A percentile compares a stretch with the other conserved stretches of the same genome.
Conservation (phyloP, 2,329 filamentous ascomycete genomes). For the Ceratocystis papillata region DNA sequence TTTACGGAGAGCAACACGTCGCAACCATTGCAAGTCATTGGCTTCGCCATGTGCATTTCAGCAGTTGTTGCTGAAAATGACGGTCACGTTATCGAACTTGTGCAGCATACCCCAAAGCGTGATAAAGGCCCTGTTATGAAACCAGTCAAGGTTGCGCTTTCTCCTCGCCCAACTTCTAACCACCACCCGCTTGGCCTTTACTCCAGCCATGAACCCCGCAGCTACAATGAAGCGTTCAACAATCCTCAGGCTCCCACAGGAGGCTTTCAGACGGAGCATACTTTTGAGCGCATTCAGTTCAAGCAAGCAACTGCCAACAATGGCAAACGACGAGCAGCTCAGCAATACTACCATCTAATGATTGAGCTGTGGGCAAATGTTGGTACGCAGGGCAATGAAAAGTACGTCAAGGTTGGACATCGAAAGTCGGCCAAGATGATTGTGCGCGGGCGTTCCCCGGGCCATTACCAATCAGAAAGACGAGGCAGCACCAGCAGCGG, state of each 20-base stretch:
- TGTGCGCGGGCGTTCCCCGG: conserved; percentile 72
- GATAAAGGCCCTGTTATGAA: conserved; percentile 75
- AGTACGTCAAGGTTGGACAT: conserved; percentile 60
- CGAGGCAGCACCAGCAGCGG: conserved; percentile 60
- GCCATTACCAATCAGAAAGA: conserved; percentile 64
- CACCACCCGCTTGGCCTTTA: conserved; percentile 41
- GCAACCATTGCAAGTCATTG: conserved; percentile 54
- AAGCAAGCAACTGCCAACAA: conserved; percentile 92
- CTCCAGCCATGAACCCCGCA: conserved; percentile 30
- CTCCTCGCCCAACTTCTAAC: conserved; percentile 51
- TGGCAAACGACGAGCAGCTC: conserved; percentile 75
- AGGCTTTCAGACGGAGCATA: conserved; percentile 42
- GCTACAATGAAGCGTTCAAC: conserved; percentile 26
- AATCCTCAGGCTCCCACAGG: conserved; percentile 30
- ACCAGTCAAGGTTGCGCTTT: conserved; percentile 57
- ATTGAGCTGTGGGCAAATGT: conserved; percentile 71
- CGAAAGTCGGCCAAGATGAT: conserved; percentile 71
- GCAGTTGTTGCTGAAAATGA: conserved; percentile 68
- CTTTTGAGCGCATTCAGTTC: conserved; percentile 86
- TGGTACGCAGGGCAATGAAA: conserved; percentile 38
- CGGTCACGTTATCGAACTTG: conserved; percentile 67
- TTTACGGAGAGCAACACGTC: conserved; percentile 42
- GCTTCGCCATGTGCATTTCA: conserved; percentile 74
- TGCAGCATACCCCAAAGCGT: conserved; percentile 84
- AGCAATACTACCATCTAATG: conserved; percentile 87